Evolutionary conservation across 1,139 yeast genomes (phyloP).

Genomic region (Suhomyces bolitotheri): DNA sequence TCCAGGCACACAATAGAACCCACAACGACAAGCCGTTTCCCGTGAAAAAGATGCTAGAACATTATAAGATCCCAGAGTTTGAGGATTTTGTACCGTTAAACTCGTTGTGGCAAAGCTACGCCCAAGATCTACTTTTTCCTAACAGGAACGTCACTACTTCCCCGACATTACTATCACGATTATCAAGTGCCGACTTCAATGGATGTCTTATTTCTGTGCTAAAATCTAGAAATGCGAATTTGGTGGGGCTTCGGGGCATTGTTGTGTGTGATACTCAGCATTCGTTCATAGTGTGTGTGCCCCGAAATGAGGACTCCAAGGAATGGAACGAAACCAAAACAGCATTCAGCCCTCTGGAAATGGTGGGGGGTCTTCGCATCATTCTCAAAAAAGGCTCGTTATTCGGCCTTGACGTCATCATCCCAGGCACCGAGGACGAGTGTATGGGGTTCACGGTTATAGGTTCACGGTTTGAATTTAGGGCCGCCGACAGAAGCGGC

Average conservation of each 20-base stretch:
- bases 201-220: slow-evolving; percentile 70
- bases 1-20: slow-evolving; percentile 29
- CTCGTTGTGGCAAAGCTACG: slow-evolving; percentile 63
- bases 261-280: slow-evolving; percentile 87
- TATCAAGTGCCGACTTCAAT: slow-evolving; percentile 80
- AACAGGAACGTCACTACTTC: slow-evolving; percentile 27
- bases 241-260: slow-evolving; percentile 72
- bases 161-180: slow-evolving; percentile 48
- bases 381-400: slow-evolving; percentile 62
- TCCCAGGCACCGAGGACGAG: slow-evolving; percentile 28
- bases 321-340: slow-evolving; percentile 24
- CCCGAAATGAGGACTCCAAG: slow-evolving; percentile 41
- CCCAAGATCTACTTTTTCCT: slow-evolving; percentile 51
- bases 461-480: slow-evolving; percentile 76
- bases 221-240: slow-evolving; percentile 55
- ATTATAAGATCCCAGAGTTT: slow-evolving; percentile 48
- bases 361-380: slow-evolving; percentile 54
- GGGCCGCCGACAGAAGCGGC: slow-evolving; percentile 81
- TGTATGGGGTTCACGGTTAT: slow-evolving; percentile 62
- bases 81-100: slow-evolving; percentile 56
- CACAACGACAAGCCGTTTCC: slow-evolving; percentile 24
- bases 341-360: slow-evolving; percentile 29
- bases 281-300: slow-evolving; percentile 64
- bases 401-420: slow-evolving; percentile 55
- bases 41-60: slow-evolving; percentile 30